Percentiles rank a stretch among this genome's conserved stretches.
phyloP scores from a whole-genome alignment of 75 land plant species.

The Pinus albicaulis region DNA sequence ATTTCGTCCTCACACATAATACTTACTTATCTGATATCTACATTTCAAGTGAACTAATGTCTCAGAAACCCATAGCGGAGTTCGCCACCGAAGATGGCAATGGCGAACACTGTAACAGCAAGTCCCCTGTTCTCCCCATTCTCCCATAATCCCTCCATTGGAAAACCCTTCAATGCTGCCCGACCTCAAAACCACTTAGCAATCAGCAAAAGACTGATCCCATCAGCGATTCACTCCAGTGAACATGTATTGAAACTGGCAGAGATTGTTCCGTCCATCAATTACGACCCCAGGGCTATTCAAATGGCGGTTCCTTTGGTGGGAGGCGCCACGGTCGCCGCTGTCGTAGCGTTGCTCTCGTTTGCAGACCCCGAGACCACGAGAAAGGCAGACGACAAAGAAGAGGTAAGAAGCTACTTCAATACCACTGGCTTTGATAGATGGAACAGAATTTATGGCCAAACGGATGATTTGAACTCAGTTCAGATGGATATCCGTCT shows the following conservation, averaged over 20 bases:
- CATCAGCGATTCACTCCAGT: neutral
- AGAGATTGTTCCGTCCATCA: conserved; percentile 7
- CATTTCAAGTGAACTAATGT: neutral
- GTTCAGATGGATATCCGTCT: conserved; percentile 92
- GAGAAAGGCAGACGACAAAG: conserved; percentile 91
- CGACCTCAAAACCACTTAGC: neutral
- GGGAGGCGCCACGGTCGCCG: conserved; percentile 77
- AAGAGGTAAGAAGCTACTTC: conserved; percentile 87
- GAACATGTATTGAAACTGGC: conserved; percentile 13
- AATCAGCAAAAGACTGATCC: neutral
- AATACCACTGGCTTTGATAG: conserved; percentile 91
- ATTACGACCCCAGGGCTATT: conserved; percentile 10
- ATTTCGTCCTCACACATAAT: no score
- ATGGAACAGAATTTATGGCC: conserved; percentile 93
- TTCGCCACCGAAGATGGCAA: conserved; percentile 4
- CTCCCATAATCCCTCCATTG: neutral
- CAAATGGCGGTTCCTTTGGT: conserved; percentile 55
- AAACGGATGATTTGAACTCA: conserved; percentile 81
- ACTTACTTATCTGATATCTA: no score
- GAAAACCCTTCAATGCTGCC: neutral
- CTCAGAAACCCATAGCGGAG: neutral
- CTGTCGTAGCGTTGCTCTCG: conserved; percentile 81
- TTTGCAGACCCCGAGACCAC: conserved; percentile 89
- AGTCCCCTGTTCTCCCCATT: neutral
- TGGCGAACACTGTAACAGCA: conserved; percentile 2